Base-by-base conservation (phyloP, 352 stramenopile genomes). In the Phytophthora rubi region DNA sequence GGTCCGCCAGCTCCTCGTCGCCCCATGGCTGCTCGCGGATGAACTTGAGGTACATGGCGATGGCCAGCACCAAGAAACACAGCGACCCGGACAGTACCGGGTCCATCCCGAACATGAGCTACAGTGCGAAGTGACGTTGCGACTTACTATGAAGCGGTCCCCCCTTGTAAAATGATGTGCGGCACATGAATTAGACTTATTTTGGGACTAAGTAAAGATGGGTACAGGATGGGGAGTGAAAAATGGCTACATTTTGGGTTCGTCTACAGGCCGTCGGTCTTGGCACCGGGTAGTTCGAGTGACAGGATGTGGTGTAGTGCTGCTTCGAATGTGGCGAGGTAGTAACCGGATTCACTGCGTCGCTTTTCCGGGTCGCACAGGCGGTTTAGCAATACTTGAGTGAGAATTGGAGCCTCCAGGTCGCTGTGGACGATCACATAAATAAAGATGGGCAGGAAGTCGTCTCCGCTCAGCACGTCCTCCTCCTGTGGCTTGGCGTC, bases 21-120 rank as follows among this genome's bases (percentile, higher is more conserved):
- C 76, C 53, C 76, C 79, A 81, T 58, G 80, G 83, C 62, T 91
- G 81, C 68, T 92, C 84, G 54, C 87, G 82, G 62, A 96, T 92
- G 59, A 96, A 96, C 62, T 92, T 92, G 64, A 96, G 82, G 75
- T 96, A 96, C 88, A 96, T 93, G 64, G 90, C 82, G 61, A 96
- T 89, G 58, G 88, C 87, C 52, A 96, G 75, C 71, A 92, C 86
- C 53, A 96, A 71, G 68, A 96, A 96, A 67, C 88, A 96, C 28
- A 96, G 77, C 72, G 88, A 96, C n/a, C 88, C 88, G 30, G 88
- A 91, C 37, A 96, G 77, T 67, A 96, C 88, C 9, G 88, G 88
- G 75, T 96, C 88, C 84, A 96, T 93, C 28, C 62, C 67, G 48
- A 73, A 73, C 62, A 71, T 70, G 2, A 18, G 39, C 13, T 39